phyloP scores from a whole-genome alignment of 805 yeast genomes.

The Pichia paraexigua region DNA sequence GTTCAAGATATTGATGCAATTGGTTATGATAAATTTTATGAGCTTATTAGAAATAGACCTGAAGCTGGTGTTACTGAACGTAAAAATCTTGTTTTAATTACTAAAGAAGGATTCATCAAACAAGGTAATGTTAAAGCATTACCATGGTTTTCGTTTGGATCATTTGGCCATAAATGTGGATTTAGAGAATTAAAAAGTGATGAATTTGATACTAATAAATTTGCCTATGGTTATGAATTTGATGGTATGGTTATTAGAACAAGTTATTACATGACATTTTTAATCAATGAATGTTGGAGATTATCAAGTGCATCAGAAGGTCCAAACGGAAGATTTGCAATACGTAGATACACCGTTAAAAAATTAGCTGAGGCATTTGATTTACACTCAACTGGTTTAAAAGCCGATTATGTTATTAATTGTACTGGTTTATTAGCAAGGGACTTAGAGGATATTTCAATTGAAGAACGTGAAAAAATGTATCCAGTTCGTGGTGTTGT shows the following conservation, averaged over 20 bases:
- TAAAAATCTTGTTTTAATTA: constrained; percentile 13
- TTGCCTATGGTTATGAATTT: constrained; percentile 37
- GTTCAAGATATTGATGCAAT: constrained; percentile 36
- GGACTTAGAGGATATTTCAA: constrained; percentile 34
- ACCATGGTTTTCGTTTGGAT: constrained; percentile 41
- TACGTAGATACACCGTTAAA: constrained; percentile 35
- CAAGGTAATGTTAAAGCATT: constrained; percentile 12
- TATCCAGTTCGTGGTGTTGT: constrained; percentile 58
- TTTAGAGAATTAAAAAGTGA: constrained; percentile 27
- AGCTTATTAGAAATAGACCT: constrained; percentile 40
- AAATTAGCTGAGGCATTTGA: constrained; percentile 43
- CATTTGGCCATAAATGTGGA: constrained; percentile 22
- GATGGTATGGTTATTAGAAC: constrained; percentile 29
- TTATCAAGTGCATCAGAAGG: constrained; percentile 10
- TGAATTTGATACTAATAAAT: constrained; percentile 30
- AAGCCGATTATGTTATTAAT: constrained; percentile 47
- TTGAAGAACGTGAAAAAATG: constrained; percentile 18
- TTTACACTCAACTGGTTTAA: constrained; percentile 30
- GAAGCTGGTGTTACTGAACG: constrained; percentile 39
- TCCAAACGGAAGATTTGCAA: constrained; percentile 35
- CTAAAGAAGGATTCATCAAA: constrained; percentile 14
- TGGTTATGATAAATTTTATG: constrained; percentile 40
- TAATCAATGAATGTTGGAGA: constrained; percentile 27
- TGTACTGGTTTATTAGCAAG: constrained; percentile 47
- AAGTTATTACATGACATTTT: constrained; percentile 22